These are phyloP conservation scores for Ricinus communis DNA, from an alignment of 345 rosid genomes.

Conservation along the genomic window DNA sequence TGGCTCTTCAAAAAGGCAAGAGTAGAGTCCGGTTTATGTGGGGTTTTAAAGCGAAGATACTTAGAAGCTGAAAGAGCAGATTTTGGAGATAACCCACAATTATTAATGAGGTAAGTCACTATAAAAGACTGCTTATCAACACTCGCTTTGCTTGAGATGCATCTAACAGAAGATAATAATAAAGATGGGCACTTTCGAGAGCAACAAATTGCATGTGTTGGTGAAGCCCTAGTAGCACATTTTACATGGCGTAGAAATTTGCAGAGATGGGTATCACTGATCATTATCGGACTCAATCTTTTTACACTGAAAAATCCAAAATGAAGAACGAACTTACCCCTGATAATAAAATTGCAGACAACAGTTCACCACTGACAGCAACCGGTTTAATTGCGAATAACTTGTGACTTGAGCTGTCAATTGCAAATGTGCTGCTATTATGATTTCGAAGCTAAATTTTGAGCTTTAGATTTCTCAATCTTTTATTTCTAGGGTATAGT, in stretches of 20 bases:
- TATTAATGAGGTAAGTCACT: neutral
- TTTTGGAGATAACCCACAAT: slow-evolving; percentile 2
- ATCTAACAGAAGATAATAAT: neutral
- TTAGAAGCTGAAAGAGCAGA: neutral
- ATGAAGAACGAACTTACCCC: neutral
- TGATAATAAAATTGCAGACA: neutral
- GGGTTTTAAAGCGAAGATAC: neutral
- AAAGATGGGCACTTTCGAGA: neutral
- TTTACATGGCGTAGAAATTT: neutral
- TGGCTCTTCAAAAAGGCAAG: neutral
- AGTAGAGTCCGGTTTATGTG: neutral
- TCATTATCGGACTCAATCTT: neutral
- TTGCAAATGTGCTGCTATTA: too few relatives aligned
- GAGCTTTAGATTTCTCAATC: too few relatives aligned
- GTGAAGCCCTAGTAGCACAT: neutral
- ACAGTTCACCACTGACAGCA: too few relatives aligned
- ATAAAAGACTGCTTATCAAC: neutral
- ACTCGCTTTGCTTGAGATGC: neutral
- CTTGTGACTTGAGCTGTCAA: too few relatives aligned
- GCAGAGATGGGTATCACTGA: neutral
- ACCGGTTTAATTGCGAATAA: too few relatives aligned
- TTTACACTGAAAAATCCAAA: neutral
- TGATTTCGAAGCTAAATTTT: too few relatives aligned
- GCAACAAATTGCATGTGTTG: neutral
- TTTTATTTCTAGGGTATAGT: too few relatives aligned